Evolutionary conservation across 129 eudicot species (phyloP).

Genomic region (Chrysanthemum makinoi): DNA sequence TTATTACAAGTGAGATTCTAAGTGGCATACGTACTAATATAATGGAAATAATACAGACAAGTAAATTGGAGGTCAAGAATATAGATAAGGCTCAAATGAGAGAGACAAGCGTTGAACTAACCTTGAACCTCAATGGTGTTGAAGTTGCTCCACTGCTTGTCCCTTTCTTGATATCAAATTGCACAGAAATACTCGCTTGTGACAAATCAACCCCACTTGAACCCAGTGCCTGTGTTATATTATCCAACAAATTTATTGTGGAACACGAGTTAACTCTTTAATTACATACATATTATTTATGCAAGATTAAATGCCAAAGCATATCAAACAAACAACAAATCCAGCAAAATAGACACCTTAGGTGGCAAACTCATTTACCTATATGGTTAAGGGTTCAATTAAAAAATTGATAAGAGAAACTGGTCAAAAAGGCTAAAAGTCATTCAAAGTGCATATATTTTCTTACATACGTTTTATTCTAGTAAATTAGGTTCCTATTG

Average conservation of each 20-base stretch:
- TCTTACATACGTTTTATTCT: too few species aligned
- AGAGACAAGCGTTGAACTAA: constrained; percentile 11
- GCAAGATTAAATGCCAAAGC: too few species aligned
- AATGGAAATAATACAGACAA: background rate
- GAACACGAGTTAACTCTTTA: constrained; percentile 19
- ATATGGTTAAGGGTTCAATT: too few species aligned
- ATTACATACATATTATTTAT: too few species aligned
- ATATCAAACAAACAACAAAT: too few species aligned
- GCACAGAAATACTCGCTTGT: constrained; percentile 80
- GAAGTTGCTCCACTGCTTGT: constrained; percentile 32
- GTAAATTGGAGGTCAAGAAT: background rate
- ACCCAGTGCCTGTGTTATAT: constrained; percentile 54
- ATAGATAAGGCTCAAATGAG: background rate
- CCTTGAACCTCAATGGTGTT: constrained; percentile 39
- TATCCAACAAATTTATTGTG: constrained; percentile 66
- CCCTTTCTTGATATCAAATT: constrained; percentile 66
- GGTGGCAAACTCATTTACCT: too few species aligned
- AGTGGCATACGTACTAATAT: background rate
- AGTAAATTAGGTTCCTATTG: too few species aligned
- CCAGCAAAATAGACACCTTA: too few species aligned
- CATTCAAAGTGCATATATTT: too few species aligned
- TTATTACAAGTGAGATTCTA: background rate
- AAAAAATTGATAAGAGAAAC: too few species aligned
- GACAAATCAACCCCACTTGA: constrained; percentile 85
- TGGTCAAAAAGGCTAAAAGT: too few species aligned